A percentile compares a stretch with the other conserved stretches of the same genome.
These are phyloP conservation scores for Fomitopsis pinicola DNA, from an alignment of 1,284 basidiomycete species.

Conservation along the genomic window DNA sequence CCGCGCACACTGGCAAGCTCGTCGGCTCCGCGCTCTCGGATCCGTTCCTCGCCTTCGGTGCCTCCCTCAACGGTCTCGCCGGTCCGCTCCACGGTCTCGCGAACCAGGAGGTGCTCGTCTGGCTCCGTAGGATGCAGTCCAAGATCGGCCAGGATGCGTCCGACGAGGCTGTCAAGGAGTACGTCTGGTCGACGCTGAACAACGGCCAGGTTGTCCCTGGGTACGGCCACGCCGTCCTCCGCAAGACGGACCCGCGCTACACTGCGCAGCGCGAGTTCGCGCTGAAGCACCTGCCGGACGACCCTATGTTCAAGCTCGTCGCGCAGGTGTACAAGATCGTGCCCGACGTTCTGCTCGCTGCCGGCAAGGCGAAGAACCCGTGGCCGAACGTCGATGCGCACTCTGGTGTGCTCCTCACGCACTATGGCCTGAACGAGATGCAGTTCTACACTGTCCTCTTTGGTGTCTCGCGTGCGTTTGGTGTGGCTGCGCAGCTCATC, in stretches of 20 bases:
- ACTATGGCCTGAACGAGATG: constrained; percentile 89
- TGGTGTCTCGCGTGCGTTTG: constrained; percentile 92
- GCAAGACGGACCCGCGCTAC: constrained; percentile 98
- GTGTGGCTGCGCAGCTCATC: constrained; percentile 86
- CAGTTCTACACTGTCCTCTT: constrained; percentile 96
- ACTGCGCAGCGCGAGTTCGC: constrained; percentile 94
- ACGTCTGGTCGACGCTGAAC: constrained; percentile 92
- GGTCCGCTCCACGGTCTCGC: constrained; percentile 96
- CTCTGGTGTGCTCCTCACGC: constrained; percentile 90
- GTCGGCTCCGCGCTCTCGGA: constrained; percentile 98
- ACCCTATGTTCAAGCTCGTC: constrained; percentile 91
- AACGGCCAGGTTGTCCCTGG: constrained; percentile 90
- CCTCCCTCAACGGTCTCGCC: constrained; percentile 94
- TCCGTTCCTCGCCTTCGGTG: constrained; percentile 94
- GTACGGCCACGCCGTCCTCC: constrained; percentile 94
- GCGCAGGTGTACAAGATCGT: constrained; percentile 92
- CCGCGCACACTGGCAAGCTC: constrained; percentile 93
- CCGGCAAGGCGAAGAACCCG: constrained; percentile 92
- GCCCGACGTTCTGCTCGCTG: constrained; percentile 89
- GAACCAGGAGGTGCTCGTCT: constrained; percentile 92
- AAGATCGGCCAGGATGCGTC: constrained; percentile 79
- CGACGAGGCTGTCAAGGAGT: constrained; percentile 86
- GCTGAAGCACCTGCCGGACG: constrained; percentile 81
- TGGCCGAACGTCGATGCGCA: constrained; percentile 97
- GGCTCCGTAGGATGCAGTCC: constrained; percentile 86